phyloP scores from a whole-genome alignment of 305 asterid genomes.

The Caryopteris hybrid region DNA sequence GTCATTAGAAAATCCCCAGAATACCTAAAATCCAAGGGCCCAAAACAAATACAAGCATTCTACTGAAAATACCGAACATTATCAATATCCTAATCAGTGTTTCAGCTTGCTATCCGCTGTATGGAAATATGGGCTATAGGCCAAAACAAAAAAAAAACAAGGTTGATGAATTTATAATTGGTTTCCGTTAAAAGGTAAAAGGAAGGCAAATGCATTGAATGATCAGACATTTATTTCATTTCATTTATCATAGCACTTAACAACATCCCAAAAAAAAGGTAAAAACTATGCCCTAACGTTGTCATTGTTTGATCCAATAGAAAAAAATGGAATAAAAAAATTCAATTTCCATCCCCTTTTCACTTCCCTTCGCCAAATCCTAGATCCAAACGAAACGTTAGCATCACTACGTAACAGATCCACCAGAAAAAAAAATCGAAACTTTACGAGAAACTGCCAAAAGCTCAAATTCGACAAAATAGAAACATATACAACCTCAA shows the following conservation, averaged over 20 bases:
- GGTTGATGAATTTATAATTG: background rate
- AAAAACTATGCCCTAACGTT: background rate
- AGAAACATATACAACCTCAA: background rate
- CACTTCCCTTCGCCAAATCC: background rate
- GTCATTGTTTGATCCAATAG: background rate
- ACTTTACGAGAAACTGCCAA: background rate
- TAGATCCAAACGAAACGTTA: constrained; percentile 9
- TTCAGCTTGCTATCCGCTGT: background rate
- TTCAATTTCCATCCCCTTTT: background rate
- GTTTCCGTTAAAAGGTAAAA: background rate
- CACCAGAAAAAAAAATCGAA: constrained; percentile 17
- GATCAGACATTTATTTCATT: background rate
- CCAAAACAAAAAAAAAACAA: background rate
- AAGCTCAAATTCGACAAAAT: constrained; percentile 1
- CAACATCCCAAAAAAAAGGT: background rate
- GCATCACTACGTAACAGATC: constrained; percentile 17
- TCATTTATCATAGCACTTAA: background rate
- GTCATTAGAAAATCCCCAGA: background rate
- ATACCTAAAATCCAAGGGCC: background rate
- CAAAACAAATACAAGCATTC: background rate
- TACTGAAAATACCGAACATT: background rate
- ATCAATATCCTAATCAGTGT: background rate
- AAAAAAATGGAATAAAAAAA: constrained; percentile 1
- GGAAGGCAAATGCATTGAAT: background rate
- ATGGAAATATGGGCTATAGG: background rate